These are phyloP conservation scores for Dictyostelium firmibasis DNA, from an alignment of 78 protist genomes.

Conservation along the genomic window DNA sequence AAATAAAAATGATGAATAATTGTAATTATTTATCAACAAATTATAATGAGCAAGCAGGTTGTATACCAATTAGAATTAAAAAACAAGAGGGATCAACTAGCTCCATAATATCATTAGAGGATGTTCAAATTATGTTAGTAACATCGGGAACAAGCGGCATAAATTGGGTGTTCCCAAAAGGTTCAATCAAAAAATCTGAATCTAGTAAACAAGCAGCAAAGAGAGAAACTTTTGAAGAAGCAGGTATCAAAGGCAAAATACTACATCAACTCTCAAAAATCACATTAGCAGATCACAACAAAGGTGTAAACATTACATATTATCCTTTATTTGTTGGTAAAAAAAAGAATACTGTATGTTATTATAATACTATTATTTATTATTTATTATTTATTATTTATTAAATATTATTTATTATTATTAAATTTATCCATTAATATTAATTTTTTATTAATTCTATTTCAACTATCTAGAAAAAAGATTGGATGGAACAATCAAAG, in stretches of 20 bases:
- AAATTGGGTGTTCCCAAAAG: conserved; percentile 74
- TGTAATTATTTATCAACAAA: neutral
- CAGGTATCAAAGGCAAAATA: conserved; percentile 57
- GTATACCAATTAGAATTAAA: conserved; percentile 65
- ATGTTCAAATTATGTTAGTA: conserved; percentile 44
- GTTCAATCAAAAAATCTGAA: conserved; percentile 54
- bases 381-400: neutral
- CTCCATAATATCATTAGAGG: neutral
- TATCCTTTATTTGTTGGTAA: conserved; percentile 1
- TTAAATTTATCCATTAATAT: neutral
- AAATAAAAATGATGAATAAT: neutral
- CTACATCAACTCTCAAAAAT: neutral
- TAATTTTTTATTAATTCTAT: no score
- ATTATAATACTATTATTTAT: no score
- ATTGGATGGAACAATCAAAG: conserved; percentile 8
- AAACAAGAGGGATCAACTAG: neutral
- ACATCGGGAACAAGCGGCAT: conserved; percentile 58
- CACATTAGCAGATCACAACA: conserved; percentile 42
- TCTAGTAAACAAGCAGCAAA: conserved; percentile 61
- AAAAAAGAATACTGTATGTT: conserved; percentile 9
- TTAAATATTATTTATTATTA: neutral
- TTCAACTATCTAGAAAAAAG: conserved; percentile 6
- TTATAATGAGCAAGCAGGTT: conserved; percentile 65
- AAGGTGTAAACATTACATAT: conserved; percentile 13
- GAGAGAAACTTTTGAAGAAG: conserved; percentile 66